Conservation (phyloP, 768 basidiomycete genomes). For the Psilocybe tampanensis region DNA sequence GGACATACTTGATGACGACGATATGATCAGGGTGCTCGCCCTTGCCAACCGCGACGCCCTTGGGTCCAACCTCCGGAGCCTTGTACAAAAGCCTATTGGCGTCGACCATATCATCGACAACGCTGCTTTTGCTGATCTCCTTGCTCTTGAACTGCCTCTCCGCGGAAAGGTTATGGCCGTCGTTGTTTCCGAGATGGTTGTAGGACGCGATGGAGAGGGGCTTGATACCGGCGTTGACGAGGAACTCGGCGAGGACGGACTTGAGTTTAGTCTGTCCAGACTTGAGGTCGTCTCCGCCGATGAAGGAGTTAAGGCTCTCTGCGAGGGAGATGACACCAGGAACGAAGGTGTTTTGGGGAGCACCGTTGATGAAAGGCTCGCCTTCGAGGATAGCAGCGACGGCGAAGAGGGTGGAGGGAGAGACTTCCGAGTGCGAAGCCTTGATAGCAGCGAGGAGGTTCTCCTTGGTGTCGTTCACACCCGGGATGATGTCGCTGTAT, state of each 20-base stretch:
- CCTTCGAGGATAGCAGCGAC: constrained; percentile 95
- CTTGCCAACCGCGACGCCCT: constrained; percentile 59
- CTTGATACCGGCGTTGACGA: constrained; percentile 98
- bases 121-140: constrained; percentile 96
- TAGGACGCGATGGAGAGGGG: constrained; percentile 96
- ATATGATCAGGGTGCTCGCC: constrained; percentile 98
- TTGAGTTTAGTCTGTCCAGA: constrained; percentile 98
- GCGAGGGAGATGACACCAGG: constrained; percentile 93
- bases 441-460: constrained; percentile 84
- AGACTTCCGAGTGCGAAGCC: constrained; percentile 88
- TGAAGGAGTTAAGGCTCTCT: constrained; percentile 87
- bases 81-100: constrained; percentile 91
- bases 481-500: constrained; percentile 92
- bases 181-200: constrained; percentile 99
- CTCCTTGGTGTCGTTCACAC: constrained; percentile 93
- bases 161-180: constrained; percentile 88
- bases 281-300: constrained; percentile 98
- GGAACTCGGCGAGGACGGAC: constrained; percentile 95
- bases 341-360: constrained; percentile 99
- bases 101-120: constrained; percentile 98
- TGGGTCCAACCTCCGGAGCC: constrained; percentile 61
- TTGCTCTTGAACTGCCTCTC: constrained; percentile 96
- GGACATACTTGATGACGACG: constrained; percentile 96
- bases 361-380: constrained; percentile 95
- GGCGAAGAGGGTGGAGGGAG: constrained; percentile 94